These are phyloP conservation scores for Lepiota subincarnata DNA, from an alignment of 768 basidiomycete species.

Conservation along the genomic window DNA sequence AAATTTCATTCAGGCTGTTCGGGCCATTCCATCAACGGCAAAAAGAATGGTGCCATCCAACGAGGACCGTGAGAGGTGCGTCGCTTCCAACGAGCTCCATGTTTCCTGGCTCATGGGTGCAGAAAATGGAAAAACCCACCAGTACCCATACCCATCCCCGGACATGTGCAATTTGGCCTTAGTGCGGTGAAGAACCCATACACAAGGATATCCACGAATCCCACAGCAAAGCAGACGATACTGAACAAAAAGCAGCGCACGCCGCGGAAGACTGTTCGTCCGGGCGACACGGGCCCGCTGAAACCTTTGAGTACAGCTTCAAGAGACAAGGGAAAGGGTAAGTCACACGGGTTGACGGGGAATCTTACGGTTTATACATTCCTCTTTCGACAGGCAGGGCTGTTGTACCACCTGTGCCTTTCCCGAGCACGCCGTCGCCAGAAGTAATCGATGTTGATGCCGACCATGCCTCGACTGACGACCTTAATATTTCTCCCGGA, in stretches of 20 bases:
- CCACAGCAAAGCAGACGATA: background rate
- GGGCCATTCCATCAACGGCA: background rate
- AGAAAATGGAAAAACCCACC: background rate
- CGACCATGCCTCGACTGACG: conserved; percentile 7
- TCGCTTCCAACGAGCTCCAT: background rate
- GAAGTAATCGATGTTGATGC: conserved; percentile 12
- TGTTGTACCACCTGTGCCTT: background rate
- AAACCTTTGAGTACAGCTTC: background rate
- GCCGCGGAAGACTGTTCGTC: background rate
- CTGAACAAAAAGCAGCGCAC: background rate
- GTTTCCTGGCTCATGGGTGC: background rate
- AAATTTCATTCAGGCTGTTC: background rate
- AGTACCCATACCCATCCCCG: background rate
- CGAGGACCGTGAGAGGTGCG: background rate
- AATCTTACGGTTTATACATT: background rate
- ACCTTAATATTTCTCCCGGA: conserved; percentile 1
- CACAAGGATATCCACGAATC: background rate
- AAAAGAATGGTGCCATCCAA: background rate
- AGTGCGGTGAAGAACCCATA: conserved; percentile 1
- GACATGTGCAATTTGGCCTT: background rate
- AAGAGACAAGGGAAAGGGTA: conserved; percentile 7
- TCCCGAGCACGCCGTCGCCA: background rate
- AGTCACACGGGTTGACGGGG: background rate
- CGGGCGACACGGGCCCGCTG: background rate
- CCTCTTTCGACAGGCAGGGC: background rate